Percentiles rank a stretch among this genome's conserved stretches.
Conservation (phyloP, 225 moss, liverwort and hornwort species). For the Bryum argenteum region DNA sequence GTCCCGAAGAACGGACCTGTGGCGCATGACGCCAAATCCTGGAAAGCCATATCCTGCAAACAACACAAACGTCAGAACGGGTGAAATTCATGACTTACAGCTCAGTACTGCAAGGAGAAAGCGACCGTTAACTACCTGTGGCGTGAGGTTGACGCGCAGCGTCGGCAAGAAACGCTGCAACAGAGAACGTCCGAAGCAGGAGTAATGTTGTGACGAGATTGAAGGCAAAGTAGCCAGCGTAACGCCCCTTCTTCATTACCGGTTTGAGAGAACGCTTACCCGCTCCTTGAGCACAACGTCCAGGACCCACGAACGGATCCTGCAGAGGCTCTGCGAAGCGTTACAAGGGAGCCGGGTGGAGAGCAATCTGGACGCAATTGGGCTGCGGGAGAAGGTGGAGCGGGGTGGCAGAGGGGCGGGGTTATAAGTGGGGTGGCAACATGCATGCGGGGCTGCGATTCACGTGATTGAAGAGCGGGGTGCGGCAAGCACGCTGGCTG, state of each 20-base stretch:
- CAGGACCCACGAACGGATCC: slow-evolving; percentile 19
- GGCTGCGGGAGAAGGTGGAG: not conserved
- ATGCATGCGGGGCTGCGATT: slow-evolving; percentile 9
- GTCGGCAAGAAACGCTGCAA: slow-evolving; percentile 43
- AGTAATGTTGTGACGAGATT: slow-evolving; percentile 43
- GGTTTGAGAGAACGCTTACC: slow-evolving; percentile 42
- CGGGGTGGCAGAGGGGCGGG: not conserved
- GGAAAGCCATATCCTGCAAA: slow-evolving; percentile 58
- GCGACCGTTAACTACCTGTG: slow-evolving; percentile 22
- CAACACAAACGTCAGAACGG: slow-evolving; percentile 25
- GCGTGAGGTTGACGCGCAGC: slow-evolving; percentile 41
- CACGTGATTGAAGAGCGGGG: slow-evolving; percentile 12
- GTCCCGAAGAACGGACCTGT: slow-evolving; percentile 64
- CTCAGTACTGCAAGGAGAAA: not conserved
- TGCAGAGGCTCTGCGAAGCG: not conserved
- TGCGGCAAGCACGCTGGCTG: too few relatives aligned
- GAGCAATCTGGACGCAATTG: slow-evolving; percentile 20
- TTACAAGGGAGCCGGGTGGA: too few relatives aligned
- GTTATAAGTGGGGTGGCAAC: not conserved
- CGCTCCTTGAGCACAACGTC: slow-evolving; percentile 40
- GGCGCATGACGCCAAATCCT: slow-evolving; percentile 43
- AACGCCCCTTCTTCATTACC: slow-evolving; percentile 59
- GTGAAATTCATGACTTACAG: not conserved
- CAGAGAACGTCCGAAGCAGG: slow-evolving; percentile 18
- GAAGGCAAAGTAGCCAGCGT: slow-evolving; percentile 40